Percentiles rank a stretch among this genome's conserved stretches.
Evolutionary conservation across 225 moss, liverwort and hornwort genomes (phyloP).

Genomic region (Asterella californica): DNA sequence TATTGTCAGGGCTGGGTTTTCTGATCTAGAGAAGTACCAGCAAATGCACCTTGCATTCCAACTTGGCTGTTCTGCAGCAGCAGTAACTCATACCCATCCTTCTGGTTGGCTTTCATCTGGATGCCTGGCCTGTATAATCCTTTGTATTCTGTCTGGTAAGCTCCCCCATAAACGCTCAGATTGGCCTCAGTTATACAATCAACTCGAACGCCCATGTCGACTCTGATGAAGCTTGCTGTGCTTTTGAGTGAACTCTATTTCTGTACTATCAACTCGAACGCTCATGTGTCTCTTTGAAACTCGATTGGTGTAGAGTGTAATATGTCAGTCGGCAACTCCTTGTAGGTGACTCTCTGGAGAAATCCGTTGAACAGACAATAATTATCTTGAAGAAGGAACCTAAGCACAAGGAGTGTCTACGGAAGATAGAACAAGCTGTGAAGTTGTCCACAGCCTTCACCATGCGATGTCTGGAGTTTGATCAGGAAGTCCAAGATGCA

Average conservation of each 20-base stretch:
- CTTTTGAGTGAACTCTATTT: background rate
- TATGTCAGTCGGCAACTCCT: background rate
- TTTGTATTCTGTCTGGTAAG: conserved; percentile 7
- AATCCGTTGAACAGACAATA: background rate
- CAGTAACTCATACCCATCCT: conserved; percentile 26
- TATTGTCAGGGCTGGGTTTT: conserved; percentile 5
- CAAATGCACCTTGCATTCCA: conserved; percentile 20
- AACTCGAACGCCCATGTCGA: too few relatives aligned
- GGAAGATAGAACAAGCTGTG: conserved; percentile 17
- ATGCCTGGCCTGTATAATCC: conserved; percentile 16
- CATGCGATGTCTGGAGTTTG: background rate
- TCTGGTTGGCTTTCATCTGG: conserved; percentile 28
- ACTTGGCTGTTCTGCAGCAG: conserved; percentile 22
- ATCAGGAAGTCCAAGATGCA: background rate
- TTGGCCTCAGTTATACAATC: background rate
- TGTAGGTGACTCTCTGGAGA: conserved; percentile 16
- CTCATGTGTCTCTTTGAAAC: too few relatives aligned
- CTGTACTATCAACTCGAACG: background rate
- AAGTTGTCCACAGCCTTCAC: background rate
- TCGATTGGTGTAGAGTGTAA: background rate
- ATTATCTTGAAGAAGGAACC: conserved; percentile 1
- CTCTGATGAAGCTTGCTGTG: background rate
- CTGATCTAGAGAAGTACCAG: conserved; percentile 4
- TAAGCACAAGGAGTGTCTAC: conserved; percentile 10
- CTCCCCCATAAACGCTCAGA: background rate